A percentile compares a stretch with the other conserved stretches of the same genome.
These are phyloP conservation scores for Dioscorea cayenensis DNA, from an alignment of 116 monocot genomes.

Conservation along the genomic window DNA sequence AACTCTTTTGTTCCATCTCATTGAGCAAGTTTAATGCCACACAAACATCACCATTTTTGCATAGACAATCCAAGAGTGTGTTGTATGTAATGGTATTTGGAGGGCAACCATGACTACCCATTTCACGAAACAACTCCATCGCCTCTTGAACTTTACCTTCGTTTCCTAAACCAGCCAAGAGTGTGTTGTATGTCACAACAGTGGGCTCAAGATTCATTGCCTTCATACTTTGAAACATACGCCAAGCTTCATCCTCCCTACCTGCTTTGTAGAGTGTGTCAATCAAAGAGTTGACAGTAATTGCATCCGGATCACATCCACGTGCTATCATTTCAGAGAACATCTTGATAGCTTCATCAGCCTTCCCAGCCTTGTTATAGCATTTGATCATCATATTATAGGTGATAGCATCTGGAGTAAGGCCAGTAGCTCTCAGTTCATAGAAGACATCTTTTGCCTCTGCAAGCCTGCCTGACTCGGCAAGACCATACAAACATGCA, in stretches of 20 bases:
- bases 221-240: slow-evolving; percentile 55
- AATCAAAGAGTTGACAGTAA: slow-evolving; percentile 75
- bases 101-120: slow-evolving; percentile 40
- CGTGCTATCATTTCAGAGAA: slow-evolving; percentile 54
- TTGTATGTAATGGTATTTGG: slow-evolving; percentile 88
- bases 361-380: slow-evolving; percentile 62
- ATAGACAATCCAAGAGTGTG: slow-evolving; percentile 70
- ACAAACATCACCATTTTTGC: slow-evolving; percentile 66
- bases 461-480: slow-evolving; percentile 45
- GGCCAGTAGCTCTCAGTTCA: slow-evolving; percentile 52
- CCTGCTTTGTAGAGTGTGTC: slow-evolving; percentile 78
- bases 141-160: slow-evolving; percentile 53
- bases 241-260: slow-evolving; percentile 79
- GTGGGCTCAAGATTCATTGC: slow-evolving; percentile 64
- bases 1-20: slow-evolving; percentile 44
- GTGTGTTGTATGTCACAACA: slow-evolving; percentile 79
- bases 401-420: slow-evolving; percentile 75
- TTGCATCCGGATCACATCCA: slow-evolving; percentile 53
- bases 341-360: slow-evolving; percentile 50
- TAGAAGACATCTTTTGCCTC: slow-evolving; percentile 62
- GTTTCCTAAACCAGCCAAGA: slow-evolving; percentile 70
- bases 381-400: slow-evolving; percentile 95
- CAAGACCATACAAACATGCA: slow-evolving; percentile 75
- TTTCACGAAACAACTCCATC: slow-evolving; percentile 52
- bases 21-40: slow-evolving; percentile 64